These are phyloP conservation scores for Yarrowia divulgata DNA, from an alignment of 805 yeast genomes.

Conservation along the genomic window DNA sequence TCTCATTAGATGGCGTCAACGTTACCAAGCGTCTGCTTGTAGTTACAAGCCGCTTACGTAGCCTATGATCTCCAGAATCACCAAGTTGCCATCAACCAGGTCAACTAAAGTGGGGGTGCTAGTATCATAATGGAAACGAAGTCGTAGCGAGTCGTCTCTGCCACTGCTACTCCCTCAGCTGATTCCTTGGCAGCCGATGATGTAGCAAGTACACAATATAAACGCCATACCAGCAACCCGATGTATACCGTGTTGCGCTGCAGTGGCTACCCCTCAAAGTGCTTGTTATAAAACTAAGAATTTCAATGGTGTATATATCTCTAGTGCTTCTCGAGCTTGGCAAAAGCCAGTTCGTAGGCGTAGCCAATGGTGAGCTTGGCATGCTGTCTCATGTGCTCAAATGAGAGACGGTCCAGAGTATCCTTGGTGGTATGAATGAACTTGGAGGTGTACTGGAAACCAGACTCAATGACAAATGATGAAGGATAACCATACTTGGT, in stretches of 20 bases:
- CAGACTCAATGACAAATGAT: slow-evolving; percentile 81
- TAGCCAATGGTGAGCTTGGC: slow-evolving; percentile 77
- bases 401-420: slow-evolving; percentile 79
- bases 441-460: slow-evolving; percentile 66
- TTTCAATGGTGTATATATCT: not conserved
- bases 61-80: slow-evolving; percentile 66
- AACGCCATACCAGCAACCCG: too few species aligned
- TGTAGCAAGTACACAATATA: too few species aligned
- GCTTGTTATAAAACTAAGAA: too few species aligned
- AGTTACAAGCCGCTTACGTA: slow-evolving; percentile 57
- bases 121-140: slow-evolving; percentile 42
- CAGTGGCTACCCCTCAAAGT: too few species aligned
- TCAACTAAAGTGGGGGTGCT: slow-evolving; percentile 41
- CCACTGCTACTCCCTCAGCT: slow-evolving; percentile 5
- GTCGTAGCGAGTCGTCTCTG: slow-evolving; percentile 42
- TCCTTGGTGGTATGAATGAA: slow-evolving; percentile 81
- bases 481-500: slow-evolving; percentile 83
- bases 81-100: slow-evolving; percentile 62
- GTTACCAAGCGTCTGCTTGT: too few species aligned
- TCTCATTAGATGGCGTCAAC: too few species aligned
- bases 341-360: slow-evolving; percentile 68
- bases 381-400: slow-evolving; percentile 81
- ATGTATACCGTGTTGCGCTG: too few species aligned
- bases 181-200: slow-evolving; percentile 6
- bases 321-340: slow-evolving; percentile 45